Conservation (phyloP, 441 rosid species). For the Bocquillonia castaneifolia region DNA sequence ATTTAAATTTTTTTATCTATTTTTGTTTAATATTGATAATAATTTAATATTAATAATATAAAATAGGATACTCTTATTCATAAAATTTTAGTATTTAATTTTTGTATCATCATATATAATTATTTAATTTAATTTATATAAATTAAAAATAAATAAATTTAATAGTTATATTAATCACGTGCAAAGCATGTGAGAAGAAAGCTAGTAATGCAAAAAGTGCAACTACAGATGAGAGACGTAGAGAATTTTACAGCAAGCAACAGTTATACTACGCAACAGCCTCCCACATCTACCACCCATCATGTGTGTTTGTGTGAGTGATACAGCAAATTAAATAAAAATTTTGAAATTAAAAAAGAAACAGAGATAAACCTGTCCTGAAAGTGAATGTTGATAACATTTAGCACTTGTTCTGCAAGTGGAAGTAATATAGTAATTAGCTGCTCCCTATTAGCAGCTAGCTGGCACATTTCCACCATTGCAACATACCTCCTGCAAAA, state of each 20-base stretch:
- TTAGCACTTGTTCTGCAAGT: conserved; percentile 69
- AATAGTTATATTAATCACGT: too few relatives aligned
- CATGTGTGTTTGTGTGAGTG: background rate
- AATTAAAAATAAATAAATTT: too few relatives aligned
- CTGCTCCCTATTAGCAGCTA: conserved; percentile 70
- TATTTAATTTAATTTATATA: too few relatives aligned
- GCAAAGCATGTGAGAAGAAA: too few relatives aligned
- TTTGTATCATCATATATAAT: too few relatives aligned
- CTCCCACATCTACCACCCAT: background rate
- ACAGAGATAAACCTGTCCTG: conserved; percentile 54
- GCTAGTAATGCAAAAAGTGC: background rate
- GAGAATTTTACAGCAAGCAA: background rate
- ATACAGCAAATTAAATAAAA: background rate
- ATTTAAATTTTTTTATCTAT: too few relatives aligned
- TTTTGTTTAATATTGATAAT: too few relatives aligned
- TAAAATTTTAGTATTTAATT: too few relatives aligned
- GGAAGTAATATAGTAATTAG: conserved; percentile 66
- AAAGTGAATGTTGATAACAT: conserved; percentile 70
- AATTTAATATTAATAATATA: too few relatives aligned
- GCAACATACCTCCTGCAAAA: conserved; percentile 79
- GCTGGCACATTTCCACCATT: conserved; percentile 92
- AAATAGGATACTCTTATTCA: too few relatives aligned
- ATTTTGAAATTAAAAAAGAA: background rate
- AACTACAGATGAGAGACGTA: background rate
- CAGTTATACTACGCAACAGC: background rate